These are phyloP conservation scores for Coemansia sp. DNA, from an alignment of 192 early-diverging fungal genomes.

Conservation along the genomic window DNA sequence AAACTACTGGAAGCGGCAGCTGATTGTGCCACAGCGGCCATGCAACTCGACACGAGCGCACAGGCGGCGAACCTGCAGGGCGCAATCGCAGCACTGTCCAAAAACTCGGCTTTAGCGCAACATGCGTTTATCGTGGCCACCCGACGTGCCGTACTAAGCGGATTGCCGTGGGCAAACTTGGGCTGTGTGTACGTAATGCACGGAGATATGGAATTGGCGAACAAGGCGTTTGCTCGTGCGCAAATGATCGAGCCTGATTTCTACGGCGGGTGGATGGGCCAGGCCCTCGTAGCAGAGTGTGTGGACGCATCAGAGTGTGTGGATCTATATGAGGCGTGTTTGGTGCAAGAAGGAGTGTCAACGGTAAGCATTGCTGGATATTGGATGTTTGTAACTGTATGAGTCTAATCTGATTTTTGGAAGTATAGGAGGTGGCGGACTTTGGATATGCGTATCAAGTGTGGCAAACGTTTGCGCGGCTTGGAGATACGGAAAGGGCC, in stretches of 20 bases:
- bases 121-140: conserved; percentile 82
- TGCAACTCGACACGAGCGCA: conserved; percentile 58
- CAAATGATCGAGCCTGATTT: conserved; percentile 79
- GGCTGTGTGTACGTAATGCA: conserved; percentile 74
- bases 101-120: conserved; percentile 66
- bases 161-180: conserved; percentile 77
- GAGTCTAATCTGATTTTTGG: neutral
- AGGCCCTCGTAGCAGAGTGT: conserved; percentile 71
- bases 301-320: conserved; percentile 57
- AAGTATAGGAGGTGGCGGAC: conserved; percentile 58
- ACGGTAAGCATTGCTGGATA: conserved; percentile 8
- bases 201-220: conserved; percentile 73
- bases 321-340: conserved; percentile 77
- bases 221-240: conserved; percentile 68
- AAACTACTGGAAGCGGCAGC: conserved; percentile 31
- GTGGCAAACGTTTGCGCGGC: conserved; percentile 20
- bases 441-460: conserved; percentile 62
- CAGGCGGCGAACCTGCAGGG: conserved; percentile 76
- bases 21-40: conserved; percentile 52
- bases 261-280: conserved; percentile 80
- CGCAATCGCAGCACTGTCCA: conserved; percentile 51
- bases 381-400: neutral
- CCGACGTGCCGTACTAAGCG: conserved; percentile 64
- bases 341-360: conserved; percentile 63
- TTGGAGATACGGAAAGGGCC: neutral